Evolutionary conservation across 495 filamentous ascomycete species (phyloP).

Genomic region (Penicillium mononematosum): DNA sequence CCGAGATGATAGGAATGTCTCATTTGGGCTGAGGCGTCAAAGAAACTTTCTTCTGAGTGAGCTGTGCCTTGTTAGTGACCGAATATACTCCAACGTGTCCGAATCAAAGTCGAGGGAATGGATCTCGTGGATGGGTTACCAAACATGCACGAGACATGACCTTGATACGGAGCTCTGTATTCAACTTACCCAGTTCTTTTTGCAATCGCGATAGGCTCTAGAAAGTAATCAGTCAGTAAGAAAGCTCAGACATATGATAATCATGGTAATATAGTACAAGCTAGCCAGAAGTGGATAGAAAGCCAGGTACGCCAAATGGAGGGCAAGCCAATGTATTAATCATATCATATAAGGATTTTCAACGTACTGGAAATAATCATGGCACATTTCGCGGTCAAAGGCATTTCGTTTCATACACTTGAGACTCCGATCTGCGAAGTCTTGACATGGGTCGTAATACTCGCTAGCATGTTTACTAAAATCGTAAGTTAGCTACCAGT

Average conservation of each 20-base stretch:
- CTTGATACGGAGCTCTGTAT: not conserved
- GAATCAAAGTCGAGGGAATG: not conserved
- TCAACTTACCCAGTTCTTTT: constrained; percentile 81
- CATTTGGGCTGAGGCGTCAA: not conserved
- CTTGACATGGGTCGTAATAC: constrained; percentile 92
- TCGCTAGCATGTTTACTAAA: constrained; percentile 77
- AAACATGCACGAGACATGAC: not conserved
- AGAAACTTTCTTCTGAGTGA: constrained; percentile 25
- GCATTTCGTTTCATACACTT: constrained; percentile 84
- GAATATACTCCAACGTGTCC: not conserved
- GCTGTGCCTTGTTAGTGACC: constrained; percentile 14
- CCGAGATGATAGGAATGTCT: not conserved
- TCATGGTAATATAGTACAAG: not conserved
- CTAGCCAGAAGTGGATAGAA: not conserved
- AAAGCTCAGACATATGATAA: not conserved
- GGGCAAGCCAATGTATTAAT: not conserved
- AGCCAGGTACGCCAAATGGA: constrained; percentile 10
- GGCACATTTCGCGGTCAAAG: constrained; percentile 81
- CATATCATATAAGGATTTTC: not conserved
- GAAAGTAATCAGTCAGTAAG: constrained; percentile 6
- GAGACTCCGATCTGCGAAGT: constrained; percentile 82
- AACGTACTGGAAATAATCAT: constrained; percentile 85
- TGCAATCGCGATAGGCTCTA: constrained; percentile 92
- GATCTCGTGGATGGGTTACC: not conserved
- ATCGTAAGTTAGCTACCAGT: constrained; percentile 15